phyloP scores from a whole-genome alignment of 768 basidiomycete species.

The Porpolomopsis calyptriformis region DNA sequence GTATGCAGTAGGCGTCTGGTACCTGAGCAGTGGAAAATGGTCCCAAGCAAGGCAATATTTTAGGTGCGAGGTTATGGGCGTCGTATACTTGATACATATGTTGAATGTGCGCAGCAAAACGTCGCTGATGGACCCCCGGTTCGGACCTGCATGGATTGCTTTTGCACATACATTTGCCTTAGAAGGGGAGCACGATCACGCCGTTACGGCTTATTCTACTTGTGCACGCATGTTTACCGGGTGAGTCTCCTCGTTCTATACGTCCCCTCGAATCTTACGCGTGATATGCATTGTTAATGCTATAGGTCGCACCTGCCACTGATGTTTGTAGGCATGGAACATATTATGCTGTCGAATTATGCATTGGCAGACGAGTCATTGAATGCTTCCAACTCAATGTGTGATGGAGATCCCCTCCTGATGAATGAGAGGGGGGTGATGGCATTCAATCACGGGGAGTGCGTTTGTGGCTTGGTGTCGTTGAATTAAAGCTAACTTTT shows the following conservation, averaged over 20 bases:
- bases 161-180: constrained; percentile 96
- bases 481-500: neutral
- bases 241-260: constrained; percentile 31
- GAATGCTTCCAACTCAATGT: constrained; percentile 68
- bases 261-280: neutral
- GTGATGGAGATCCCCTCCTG: constrained; percentile 79
- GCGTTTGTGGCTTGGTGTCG: constrained; percentile 18
- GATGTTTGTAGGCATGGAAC: constrained; percentile 97
- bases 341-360: constrained; percentile 80
- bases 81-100: constrained; percentile 8
- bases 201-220: constrained; percentile 96
- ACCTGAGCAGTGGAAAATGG: constrained; percentile 80
- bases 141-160: constrained; percentile 94
- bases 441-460: constrained; percentile 82
- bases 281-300: neutral
- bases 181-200: constrained; percentile 98
- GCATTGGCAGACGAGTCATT: constrained; percentile 81
- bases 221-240: constrained; percentile 92
- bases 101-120: constrained; percentile 58
- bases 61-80: constrained; percentile 40
- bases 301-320: constrained; percentile 87
- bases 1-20: constrained; percentile 99
- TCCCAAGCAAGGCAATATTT: constrained; percentile 88
- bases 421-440: constrained; percentile 91
- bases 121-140: constrained; percentile 90